phyloP scores from a whole-genome alignment of 1,139 yeast genomes.

The Pichia sp. region DNA sequence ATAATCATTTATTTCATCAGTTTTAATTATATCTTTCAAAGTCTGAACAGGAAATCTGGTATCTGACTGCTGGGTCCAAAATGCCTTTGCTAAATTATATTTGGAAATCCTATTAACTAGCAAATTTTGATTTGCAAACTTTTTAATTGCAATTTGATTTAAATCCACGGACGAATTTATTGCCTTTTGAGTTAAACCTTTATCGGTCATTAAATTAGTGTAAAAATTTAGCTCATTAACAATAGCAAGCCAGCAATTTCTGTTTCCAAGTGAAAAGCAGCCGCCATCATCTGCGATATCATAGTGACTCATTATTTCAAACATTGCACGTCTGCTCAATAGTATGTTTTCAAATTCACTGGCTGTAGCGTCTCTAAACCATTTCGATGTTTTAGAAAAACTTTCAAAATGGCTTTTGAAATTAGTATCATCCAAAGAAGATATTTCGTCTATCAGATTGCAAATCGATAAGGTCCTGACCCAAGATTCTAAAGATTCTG shows the following conservation, averaged over 20 bases:
- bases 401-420: conserved; percentile 11
- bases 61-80: conserved; percentile 53
- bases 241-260: conserved; percentile 26
- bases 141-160: conserved; percentile 32
- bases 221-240: conserved; percentile 39
- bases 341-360: conserved; percentile 37
- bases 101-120: conserved; percentile 32
- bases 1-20: conserved; percentile 4
- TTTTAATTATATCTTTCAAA: conserved; percentile 32
- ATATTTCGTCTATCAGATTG: conserved; percentile 25
- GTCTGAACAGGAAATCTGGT: conserved; percentile 48
- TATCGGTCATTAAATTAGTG: conserved; percentile 35
- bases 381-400: conserved; percentile 19
- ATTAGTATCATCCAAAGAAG: background rate
- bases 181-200: conserved; percentile 40
- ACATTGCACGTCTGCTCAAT: conserved; percentile 35
- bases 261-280: background rate
- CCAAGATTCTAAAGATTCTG: conserved; percentile 28
- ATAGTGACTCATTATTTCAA: conserved; percentile 27
- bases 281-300: background rate
- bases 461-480: conserved; percentile 36
- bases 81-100: conserved; percentile 47
- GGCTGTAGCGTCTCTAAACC: conserved; percentile 38
- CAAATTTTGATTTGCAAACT: conserved; percentile 15
- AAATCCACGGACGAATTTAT: conserved; percentile 45